phyloP scores from a whole-genome alignment of 192 early-diverging fungal genomes.

The Entomortierella beljakovae region DNA sequence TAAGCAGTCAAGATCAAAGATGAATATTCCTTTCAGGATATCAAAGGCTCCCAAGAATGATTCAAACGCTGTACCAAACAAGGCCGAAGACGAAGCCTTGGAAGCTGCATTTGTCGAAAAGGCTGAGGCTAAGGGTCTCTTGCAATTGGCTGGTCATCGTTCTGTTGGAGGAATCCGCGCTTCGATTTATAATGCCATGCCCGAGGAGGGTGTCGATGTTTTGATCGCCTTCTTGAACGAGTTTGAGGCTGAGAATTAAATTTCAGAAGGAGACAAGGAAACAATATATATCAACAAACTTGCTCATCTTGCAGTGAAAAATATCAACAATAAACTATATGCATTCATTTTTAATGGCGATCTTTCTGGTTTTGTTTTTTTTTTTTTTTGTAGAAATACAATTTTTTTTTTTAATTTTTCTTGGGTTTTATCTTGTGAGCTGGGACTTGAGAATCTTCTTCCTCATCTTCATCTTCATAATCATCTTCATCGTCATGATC shows the following conservation, averaged over 20 bases:
- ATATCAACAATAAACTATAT: too few relatives aligned
- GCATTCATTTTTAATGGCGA: too few relatives aligned
- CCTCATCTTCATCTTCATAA: slow-evolving; percentile 11
- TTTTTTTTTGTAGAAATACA: too few relatives aligned
- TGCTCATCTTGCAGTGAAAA: too few relatives aligned
- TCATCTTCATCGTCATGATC: slow-evolving; percentile 6
- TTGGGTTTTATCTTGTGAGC: not conserved
- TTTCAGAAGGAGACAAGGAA: not conserved
- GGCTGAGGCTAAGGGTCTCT: slow-evolving; percentile 81
- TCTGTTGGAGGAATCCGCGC: slow-evolving; percentile 94
- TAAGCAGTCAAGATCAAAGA: slow-evolving; percentile 72
- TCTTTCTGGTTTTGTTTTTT: too few relatives aligned
- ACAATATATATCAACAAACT: too few relatives aligned
- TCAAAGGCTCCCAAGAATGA: slow-evolving; percentile 43
- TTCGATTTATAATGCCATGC: slow-evolving; percentile 95
- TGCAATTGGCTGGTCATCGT: slow-evolving; percentile 96
- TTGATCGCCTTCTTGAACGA: slow-evolving; percentile 85
- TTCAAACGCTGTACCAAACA: slow-evolving; percentile 7
- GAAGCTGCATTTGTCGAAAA: slow-evolving; percentile 85
- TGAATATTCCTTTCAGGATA: slow-evolving; percentile 94
- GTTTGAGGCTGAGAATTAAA: slow-evolving; percentile 72
- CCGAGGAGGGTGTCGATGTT: slow-evolving; percentile 82
- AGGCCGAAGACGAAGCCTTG: slow-evolving; percentile 65
- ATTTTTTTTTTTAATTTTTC: too few relatives aligned
- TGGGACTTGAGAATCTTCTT: not conserved